phyloP scores from a whole-genome alignment of 2,329 filamentous ascomycete genomes.

The Pezicula neosporulosa region DNA sequence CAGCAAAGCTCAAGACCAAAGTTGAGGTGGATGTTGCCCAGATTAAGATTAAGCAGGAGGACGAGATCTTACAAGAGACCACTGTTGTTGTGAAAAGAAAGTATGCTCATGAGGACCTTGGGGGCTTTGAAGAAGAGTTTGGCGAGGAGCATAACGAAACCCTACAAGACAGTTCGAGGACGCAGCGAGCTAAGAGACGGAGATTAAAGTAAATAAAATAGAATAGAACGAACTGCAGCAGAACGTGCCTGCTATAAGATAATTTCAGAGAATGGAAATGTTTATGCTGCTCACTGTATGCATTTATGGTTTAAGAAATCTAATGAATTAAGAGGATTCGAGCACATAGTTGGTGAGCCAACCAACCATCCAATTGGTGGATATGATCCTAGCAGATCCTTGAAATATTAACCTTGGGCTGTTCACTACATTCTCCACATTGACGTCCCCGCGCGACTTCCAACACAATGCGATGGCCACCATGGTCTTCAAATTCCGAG shows the following conservation, averaged over 20 bases:
- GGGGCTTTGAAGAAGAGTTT: conserved; percentile 14
- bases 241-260: too few species aligned
- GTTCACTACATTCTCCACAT: background rate
- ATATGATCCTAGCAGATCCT: background rate
- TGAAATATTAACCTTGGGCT: background rate
- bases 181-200: conserved; percentile 22
- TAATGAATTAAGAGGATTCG: too few species aligned
- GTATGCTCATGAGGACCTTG: background rate
- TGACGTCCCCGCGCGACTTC: conserved; percentile 3
- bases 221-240: background rate
- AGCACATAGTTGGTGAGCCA: background rate
- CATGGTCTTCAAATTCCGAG: conserved; percentile 35
- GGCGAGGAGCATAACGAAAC: conserved; percentile 12
- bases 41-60: conserved; percentile 29
- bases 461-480: conserved; percentile 43
- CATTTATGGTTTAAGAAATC: too few species aligned
- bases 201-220: conserved; percentile 2
- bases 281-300: too few species aligned
- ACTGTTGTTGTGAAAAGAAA: conserved; percentile 10
- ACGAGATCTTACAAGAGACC: conserved; percentile 15
- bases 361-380: background rate
- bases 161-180: conserved; percentile 17
- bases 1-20: conserved; percentile 51
- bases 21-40: conserved; percentile 43
- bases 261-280: background rate